Evolutionary conservation across 805 yeast species (phyloP), one percentile per base, ranked within the genome.

Genomic region (Pichia rugopelliculosa): DNA sequence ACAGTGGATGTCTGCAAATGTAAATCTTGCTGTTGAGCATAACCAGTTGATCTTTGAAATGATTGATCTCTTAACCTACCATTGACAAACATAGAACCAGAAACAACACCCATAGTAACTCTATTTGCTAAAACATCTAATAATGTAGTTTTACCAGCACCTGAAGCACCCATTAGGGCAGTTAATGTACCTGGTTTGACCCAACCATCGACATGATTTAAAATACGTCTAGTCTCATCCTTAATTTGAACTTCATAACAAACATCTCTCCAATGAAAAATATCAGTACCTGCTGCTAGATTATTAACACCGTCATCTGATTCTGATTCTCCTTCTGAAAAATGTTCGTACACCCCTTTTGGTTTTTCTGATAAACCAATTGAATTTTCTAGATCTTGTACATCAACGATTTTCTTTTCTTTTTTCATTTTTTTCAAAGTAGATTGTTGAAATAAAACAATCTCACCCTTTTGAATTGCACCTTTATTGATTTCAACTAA

Each of bases 131-230:
- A 61, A 37, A 74, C 73, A 55, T 78, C 77, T 52, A 78, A 66
- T 46, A 78, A 63, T 5, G 84, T 78, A 0, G 84, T 78, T 58
- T 78, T 78, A 58, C 84, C 84, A 15, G 84, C 83, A 54, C 84
- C 84, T 7, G 82, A 76, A 56, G 76, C 82, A 51, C 84, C 84
- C 82, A 78, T 77, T 37, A 78, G 61, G 2, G 84, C 83, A 24
- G 82, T 78, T 59, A 78, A 59, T 8, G 75, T 69, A 44, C 84
- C 84, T 3, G 84, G 82, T 21, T 67, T 62, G 56, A 71, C 68
- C 56, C 63, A 71, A 42, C 77, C 77, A 36, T 71, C 69, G 47
- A 72, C 64, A 47, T 70, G 56, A 50, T 70, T 69, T 59, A 79
- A 66, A 48, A 76, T 61, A 45, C 63, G 62, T 41, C 77, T 60